These are phyloP conservation scores for Wickerhamiella galacta DNA, from an alignment of 805 yeast genomes.

Conservation along the genomic window DNA sequence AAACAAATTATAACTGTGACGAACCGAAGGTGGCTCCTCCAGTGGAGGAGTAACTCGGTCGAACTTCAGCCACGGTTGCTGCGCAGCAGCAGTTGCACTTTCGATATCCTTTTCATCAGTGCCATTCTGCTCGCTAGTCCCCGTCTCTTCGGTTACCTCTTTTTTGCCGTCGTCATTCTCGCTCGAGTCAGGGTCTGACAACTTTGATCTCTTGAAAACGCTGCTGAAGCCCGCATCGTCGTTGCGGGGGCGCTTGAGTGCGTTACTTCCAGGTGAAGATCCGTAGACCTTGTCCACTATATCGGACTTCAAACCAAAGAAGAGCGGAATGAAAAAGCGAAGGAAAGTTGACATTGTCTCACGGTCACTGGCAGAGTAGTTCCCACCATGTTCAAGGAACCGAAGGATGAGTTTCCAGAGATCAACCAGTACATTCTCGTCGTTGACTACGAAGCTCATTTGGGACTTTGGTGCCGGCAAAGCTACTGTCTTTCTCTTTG, in stretches of 20 bases:
- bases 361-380: conserved; percentile 66
- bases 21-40: conserved; percentile 16
- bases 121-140: conserved; percentile 3
- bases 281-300: conserved; percentile 9
- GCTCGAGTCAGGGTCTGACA: conserved; percentile 3
- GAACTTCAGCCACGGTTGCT: conserved; percentile 15
- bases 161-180: conserved; percentile 3
- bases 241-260: conserved; percentile 10
- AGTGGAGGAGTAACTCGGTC: conserved; percentile 14
- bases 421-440: conserved; percentile 55
- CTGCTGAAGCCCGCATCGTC: conserved; percentile 34
- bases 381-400: conserved; percentile 49
- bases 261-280: not conserved
- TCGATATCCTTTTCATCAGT: conserved; percentile 7
- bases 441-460: conserved; percentile 45
- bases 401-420: conserved; percentile 48
- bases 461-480: conserved; percentile 75
- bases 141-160: conserved; percentile 4
- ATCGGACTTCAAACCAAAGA: conserved; percentile 33
- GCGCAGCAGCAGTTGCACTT: conserved; percentile 7
- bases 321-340: conserved; percentile 50
- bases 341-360: conserved; percentile 59
- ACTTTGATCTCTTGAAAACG: conserved; percentile 28
- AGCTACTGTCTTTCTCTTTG: conserved; percentile 69
- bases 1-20: conserved; percentile 54